Percentiles rank a stretch among this genome's conserved stretches.
These are phyloP conservation scores for Dioscorea cayenensis DNA, from an alignment of 116 monocot genomes.

Conservation along the genomic window DNA sequence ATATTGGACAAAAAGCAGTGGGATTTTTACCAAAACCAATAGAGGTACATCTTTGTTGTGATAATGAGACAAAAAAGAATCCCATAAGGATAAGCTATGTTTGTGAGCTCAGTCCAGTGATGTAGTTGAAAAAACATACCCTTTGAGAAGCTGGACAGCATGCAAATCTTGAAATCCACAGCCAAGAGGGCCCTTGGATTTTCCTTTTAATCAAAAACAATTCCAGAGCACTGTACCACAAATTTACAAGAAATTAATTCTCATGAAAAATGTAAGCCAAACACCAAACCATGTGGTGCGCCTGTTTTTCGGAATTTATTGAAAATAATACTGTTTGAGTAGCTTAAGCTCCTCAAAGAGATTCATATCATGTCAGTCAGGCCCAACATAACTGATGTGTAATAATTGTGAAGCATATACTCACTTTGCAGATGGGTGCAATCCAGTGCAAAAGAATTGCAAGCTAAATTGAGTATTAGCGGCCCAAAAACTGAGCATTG, in stretches of 20 bases:
- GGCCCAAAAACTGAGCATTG: too few species aligned
- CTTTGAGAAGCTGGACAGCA: constrained; percentile 43
- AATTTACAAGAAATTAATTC: neutral
- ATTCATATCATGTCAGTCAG: too few species aligned
- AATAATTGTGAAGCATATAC: too few species aligned
- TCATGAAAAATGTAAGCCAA: neutral
- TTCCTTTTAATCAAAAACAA: constrained; percentile 86
- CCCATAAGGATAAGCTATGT: neutral
- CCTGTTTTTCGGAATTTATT: too few species aligned
- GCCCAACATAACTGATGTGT: too few species aligned
- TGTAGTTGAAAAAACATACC: constrained; percentile 30
- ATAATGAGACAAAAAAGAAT: neutral
- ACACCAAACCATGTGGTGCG: neutral
- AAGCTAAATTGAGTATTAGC: too few species aligned
- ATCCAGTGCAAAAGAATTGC: too few species aligned
- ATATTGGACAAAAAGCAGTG: neutral
- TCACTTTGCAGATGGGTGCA: too few species aligned
- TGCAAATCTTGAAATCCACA: constrained; percentile 77
- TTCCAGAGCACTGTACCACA: constrained; percentile 80
- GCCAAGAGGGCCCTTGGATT: constrained; percentile 93
- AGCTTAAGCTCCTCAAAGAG: too few species aligned
- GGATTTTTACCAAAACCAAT: neutral
- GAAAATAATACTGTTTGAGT: too few species aligned
- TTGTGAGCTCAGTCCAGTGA: neutral
- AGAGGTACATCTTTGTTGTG: neutral